Percentiles rank a stretch among this genome's conserved stretches.
Conservation (phyloP, 352 stramenopile genomes). For the Pythium folliculosum region DNA sequence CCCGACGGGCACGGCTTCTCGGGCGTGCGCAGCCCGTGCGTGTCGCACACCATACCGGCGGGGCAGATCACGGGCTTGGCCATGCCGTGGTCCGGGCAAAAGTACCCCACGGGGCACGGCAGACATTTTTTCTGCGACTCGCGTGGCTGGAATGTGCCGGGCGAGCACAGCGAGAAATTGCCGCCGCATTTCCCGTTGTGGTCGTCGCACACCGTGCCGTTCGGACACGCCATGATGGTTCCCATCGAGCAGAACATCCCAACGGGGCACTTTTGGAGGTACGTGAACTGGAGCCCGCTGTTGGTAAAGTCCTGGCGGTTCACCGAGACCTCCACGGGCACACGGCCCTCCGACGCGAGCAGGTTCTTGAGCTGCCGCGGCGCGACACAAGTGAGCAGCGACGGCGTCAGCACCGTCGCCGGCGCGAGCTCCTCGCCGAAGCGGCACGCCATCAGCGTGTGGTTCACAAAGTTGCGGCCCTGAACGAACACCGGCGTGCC, state of each 20-base stretch:
- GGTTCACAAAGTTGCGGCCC: slow-evolving; percentile 94
- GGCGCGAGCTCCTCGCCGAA: slow-evolving; percentile 75
- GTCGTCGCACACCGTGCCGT: slow-evolving; percentile 79
- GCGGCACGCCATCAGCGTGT: slow-evolving; percentile 81
- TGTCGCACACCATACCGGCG: slow-evolving; percentile 92
- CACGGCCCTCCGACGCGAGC: slow-evolving; percentile 39
- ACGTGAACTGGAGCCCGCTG: slow-evolving; percentile 72
- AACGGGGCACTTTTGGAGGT: slow-evolving; percentile 59
- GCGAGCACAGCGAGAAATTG: slow-evolving; percentile 95
- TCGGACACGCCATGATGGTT: slow-evolving; percentile 76
- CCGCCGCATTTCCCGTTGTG: slow-evolving; percentile 30
- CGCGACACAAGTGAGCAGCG: slow-evolving; percentile 76
- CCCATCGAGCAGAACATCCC: slow-evolving; percentile 63
- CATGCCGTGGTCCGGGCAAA: slow-evolving; percentile 92
- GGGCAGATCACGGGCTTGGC: slow-evolving; percentile 89
- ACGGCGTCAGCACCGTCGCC: slow-evolving; percentile 82
- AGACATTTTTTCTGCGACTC: slow-evolving; percentile 81
- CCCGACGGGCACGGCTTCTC: slow-evolving; percentile 88
- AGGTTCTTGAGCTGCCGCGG: slow-evolving; percentile 64
- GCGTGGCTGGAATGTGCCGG: slow-evolving; percentile 93
- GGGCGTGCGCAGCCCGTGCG: slow-evolving; percentile 79
- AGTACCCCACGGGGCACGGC: slow-evolving; percentile 93
- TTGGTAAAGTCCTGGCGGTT: slow-evolving; percentile 88
- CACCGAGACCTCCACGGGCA: slow-evolving; percentile 80
- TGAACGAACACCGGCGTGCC: slow-evolving; percentile 90